Base-by-base conservation (phyloP, 352 stramenopile genomes). In the Pythium folliculosum region DNA sequence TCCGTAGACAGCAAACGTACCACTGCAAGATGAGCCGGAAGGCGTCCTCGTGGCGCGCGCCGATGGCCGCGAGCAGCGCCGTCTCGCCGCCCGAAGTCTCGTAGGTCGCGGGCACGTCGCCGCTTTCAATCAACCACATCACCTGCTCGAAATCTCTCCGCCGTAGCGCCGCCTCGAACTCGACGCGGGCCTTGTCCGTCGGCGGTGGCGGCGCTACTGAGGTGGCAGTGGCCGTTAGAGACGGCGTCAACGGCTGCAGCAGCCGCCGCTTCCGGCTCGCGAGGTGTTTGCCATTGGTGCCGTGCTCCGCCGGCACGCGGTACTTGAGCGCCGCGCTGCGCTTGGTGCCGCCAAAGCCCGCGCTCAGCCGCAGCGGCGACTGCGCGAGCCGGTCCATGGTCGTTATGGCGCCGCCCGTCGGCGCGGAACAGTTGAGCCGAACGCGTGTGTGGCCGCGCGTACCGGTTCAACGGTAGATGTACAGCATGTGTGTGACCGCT, bases 51-150 rank as follows among this genome's bases (percentile, higher is more conserved):
- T 84, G 71, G 45, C 86, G 88, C 8, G 74, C 67, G 22, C 73
- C 73, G 5, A 91, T 74, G 10, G 84, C 84, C 14, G 75, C 84
- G 38, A 92, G 67, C 16, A 94, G 62, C 9, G 81, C 75, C 5
- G 71, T 92, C 48, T 94, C 86, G 0, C 80, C 86, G 19, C 67
- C 78, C 19, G 58, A 60, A 0, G 76, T 89, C 72, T 94, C 86
- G 27, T 84, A 77, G 19, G 79, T 72, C 2, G 72, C 77, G 17
- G 65, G 50, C 3, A 90, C 74, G 21, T 85, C 76, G 0, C 69
- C 81, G 43, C 81, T 91, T 30, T 77, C 79, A 27, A 94, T 86
- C 73, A 91, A 72, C 86, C 84, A 94, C 23, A 94, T 60, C 48
- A 89, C 74, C 5, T 73, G 53, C 23, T 76, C 61, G 48, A 94